phyloP scores from a whole-genome alignment of 2,329 filamentous ascomycete species.

The Fusarium succisae region DNA sequence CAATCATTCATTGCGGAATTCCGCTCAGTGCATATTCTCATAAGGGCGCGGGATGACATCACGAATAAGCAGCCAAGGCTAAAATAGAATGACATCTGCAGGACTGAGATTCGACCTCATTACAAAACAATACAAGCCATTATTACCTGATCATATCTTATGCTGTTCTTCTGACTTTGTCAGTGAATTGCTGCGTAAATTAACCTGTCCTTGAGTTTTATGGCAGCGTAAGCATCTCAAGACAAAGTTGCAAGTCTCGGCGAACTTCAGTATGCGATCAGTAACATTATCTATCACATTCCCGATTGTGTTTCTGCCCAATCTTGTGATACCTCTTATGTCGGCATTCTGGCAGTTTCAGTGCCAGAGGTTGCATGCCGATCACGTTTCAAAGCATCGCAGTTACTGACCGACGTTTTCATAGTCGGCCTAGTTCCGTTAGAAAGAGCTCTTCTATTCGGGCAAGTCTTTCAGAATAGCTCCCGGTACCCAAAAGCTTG shows the following conservation, averaged over 20 bases:
- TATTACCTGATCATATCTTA: fast-evolving
- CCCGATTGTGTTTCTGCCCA: background rate
- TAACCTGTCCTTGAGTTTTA: fast-evolving
- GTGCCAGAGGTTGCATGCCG: background rate
- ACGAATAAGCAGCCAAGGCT: background rate
- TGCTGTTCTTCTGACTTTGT: fast-evolving
- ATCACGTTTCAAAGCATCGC: background rate
- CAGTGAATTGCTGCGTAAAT: background rate
- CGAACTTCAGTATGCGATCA: fast-evolving
- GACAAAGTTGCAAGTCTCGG: background rate
- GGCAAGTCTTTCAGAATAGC: background rate
- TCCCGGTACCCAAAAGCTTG: background rate
- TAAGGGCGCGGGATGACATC: background rate
- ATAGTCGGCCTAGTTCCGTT: background rate
- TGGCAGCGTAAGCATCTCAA: background rate
- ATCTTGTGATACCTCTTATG: background rate
- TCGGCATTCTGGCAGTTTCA: background rate
- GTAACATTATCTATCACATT: background rate
- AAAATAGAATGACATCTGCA: background rate
- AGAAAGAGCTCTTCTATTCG: too few species aligned
- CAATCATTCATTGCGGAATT: fast-evolving
- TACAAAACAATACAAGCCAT: fast-evolving
- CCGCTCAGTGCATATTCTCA: background rate
- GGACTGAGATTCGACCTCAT: background rate
- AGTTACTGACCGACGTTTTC: background rate